Percentiles rank a stretch among this genome's conserved stretches.
These are phyloP conservation scores for Dryas alaskensis DNA, from an alignment of 306 rosid species.

Conservation along the genomic window DNA sequence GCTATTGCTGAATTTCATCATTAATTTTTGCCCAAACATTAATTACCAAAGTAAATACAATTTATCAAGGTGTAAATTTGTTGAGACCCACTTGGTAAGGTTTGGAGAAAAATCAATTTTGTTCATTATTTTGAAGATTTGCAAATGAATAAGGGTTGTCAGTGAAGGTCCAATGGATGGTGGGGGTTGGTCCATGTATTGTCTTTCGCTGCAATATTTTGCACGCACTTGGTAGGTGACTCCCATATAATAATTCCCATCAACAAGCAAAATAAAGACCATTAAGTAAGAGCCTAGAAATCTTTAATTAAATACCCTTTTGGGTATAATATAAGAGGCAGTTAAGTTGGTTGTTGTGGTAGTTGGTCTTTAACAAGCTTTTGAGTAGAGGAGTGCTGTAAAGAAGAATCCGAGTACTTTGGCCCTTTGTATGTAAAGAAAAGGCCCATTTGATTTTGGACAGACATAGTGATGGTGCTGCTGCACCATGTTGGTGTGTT, in stretches of 20 bases:
- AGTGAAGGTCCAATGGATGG: background rate
- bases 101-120: slow-evolving; percentile 13
- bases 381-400: slow-evolving; percentile 15
- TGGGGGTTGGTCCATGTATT: background rate
- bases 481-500: background rate
- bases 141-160: background rate
- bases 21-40: background rate
- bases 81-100: background rate
- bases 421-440: slow-evolving; percentile 7
- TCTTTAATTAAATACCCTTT: slow-evolving; percentile 6
- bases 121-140: background rate
- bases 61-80: background rate
- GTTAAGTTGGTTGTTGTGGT: slow-evolving; percentile 44
- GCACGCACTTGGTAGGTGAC: background rate
- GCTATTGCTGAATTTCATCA: background rate
- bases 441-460: background rate
- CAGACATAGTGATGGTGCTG: slow-evolving; percentile 16
- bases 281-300: background rate
- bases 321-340: slow-evolving; percentile 14
- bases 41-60: too few species aligned
- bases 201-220: background rate
- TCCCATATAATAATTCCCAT: background rate
- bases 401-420: slow-evolving; percentile 27
- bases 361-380: slow-evolving; percentile 34
- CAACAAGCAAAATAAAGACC: slow-evolving; percentile 7